These are phyloP conservation scores for Paecilomyces sp. DNA, from an alignment of 2,329 filamentous ascomycete species.

Conservation along the genomic window DNA sequence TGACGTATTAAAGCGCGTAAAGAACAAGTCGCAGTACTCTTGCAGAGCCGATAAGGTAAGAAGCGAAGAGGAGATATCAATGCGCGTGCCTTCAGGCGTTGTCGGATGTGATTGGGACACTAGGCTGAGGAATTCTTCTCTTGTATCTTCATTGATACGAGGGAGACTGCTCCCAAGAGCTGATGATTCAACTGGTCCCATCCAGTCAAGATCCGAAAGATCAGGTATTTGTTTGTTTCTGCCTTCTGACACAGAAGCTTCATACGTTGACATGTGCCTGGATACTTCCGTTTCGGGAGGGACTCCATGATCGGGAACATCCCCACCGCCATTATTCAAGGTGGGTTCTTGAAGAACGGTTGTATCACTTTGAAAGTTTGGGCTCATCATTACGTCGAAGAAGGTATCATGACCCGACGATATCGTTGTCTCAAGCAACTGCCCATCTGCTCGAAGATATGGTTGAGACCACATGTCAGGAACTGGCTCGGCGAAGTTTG, in stretches of 20 bases:
- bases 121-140: constrained; percentile 40
- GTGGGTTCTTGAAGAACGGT: not conserved
- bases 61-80: constrained; percentile 45
- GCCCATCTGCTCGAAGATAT: not conserved
- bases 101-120: constrained; percentile 44
- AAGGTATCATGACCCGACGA: not conserved
- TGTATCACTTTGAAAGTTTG: not conserved
- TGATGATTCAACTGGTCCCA: constrained; percentile 12
- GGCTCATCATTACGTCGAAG: not conserved
- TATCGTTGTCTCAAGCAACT: not conserved
- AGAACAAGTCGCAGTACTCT: constrained; percentile 53
- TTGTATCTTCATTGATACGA: constrained; percentile 23
- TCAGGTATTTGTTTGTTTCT: constrained; percentile 1
- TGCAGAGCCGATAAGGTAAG: constrained; percentile 47
- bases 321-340: not conserved
- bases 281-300: not conserved
- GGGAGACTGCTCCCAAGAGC: constrained; percentile 10
- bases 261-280: not conserved
- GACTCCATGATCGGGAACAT: not conserved
- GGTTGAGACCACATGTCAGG: constrained; percentile 7
- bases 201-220: constrained; percentile 20
- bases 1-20: constrained; percentile 52
- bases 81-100: constrained; percentile 40
- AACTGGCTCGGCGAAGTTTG: constrained; percentile 13
- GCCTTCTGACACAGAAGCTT: not conserved